Evolutionary conservation across 1,139 yeast species (phyloP).

Genomic region (Debaryomyces fabryi): DNA sequence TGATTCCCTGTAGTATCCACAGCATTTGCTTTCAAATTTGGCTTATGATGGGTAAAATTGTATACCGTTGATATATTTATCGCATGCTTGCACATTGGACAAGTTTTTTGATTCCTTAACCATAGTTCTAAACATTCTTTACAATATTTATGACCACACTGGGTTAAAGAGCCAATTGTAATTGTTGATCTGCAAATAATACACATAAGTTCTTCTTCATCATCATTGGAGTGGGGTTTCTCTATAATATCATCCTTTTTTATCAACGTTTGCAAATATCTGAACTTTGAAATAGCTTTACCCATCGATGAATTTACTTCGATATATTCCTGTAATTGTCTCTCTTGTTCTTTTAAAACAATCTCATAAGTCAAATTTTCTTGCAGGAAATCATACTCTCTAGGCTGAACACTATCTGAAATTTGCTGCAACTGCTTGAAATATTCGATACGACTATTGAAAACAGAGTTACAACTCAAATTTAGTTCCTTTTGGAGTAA

Average conservation of each 20-base stretch:
- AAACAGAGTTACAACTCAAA: conserved; percentile 61
- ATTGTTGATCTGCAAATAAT: conserved; percentile 76
- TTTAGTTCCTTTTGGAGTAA: conserved; percentile 51
- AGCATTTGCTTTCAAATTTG: conserved; percentile 50
- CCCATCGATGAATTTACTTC: conserved; percentile 22
- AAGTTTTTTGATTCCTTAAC: conserved; percentile 55
- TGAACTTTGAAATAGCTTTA: conserved; percentile 53
- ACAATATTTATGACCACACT: conserved; percentile 91
- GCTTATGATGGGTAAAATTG: conserved; percentile 55
- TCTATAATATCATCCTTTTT: conserved; percentile 14
- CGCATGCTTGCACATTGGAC: conserved; percentile 77
- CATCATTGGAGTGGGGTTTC: conserved; percentile 17
- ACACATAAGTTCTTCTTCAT: conserved; percentile 55
- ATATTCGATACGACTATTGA: conserved; percentile 77
- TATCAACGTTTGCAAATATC: conserved; percentile 60
- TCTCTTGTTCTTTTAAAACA: background rate
- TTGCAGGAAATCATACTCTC: conserved; percentile 24
- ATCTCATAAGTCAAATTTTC: conserved; percentile 18
- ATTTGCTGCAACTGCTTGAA: conserved; percentile 82
- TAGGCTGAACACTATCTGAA: conserved; percentile 69
- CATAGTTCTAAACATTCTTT: conserved; percentile 74
- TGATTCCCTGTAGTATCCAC: conserved; percentile 27
- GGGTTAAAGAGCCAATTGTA: conserved; percentile 73
- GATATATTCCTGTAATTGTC: background rate
- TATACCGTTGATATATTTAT: conserved; percentile 53